Evolutionary conservation across 306 rosid species (phyloP).

Genomic region (Gynostemma pentaphyllum): DNA sequence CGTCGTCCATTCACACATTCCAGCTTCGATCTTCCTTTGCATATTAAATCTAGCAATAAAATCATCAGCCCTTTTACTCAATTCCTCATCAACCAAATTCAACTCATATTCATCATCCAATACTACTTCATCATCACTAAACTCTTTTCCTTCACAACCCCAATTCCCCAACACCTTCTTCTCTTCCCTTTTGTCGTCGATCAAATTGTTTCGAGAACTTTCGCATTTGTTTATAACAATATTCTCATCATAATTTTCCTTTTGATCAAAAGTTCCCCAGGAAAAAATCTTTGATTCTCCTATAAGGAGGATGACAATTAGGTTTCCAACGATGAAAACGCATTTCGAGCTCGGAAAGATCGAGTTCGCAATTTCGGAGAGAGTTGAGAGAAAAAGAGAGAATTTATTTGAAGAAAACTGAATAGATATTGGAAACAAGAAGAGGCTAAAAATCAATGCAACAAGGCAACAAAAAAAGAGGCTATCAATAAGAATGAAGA

Average conservation of each 20-base stretch:
- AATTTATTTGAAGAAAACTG: slow-evolving; percentile 15
- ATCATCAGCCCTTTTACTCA: slow-evolving; percentile 77
- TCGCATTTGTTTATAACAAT: not conserved
- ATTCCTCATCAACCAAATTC: slow-evolving; percentile 29
- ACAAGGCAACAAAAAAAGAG: slow-evolving; percentile 16
- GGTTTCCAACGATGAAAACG: slow-evolving; percentile 36
- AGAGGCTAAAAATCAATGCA: slow-evolving; percentile 13
- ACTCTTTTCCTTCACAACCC: slow-evolving; percentile 11
- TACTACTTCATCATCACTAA: not conserved
- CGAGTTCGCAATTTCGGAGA: not conserved
- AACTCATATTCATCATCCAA: slow-evolving; percentile 7
- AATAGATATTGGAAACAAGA: slow-evolving; percentile 18
- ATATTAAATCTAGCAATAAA: slow-evolving; percentile 69
- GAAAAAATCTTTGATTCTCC: slow-evolving; percentile 45
- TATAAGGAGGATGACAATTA: slow-evolving; percentile 29
- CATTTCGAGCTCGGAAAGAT: slow-evolving; percentile 22
- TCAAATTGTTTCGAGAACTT: not conserved
- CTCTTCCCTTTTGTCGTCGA: slow-evolving; percentile 1
- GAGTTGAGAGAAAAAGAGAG: not conserved
- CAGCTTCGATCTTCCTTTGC: slow-evolving; percentile 52
- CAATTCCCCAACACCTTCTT: not conserved
- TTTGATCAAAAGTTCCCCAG: slow-evolving; percentile 30
- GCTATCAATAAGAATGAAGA: slow-evolving; percentile 3
- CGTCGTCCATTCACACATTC: slow-evolving; percentile 13
- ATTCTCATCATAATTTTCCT: slow-evolving; percentile 2